Base-by-base conservation (phyloP, 805 yeast species). In the Kuraishia capsulata region DNA sequence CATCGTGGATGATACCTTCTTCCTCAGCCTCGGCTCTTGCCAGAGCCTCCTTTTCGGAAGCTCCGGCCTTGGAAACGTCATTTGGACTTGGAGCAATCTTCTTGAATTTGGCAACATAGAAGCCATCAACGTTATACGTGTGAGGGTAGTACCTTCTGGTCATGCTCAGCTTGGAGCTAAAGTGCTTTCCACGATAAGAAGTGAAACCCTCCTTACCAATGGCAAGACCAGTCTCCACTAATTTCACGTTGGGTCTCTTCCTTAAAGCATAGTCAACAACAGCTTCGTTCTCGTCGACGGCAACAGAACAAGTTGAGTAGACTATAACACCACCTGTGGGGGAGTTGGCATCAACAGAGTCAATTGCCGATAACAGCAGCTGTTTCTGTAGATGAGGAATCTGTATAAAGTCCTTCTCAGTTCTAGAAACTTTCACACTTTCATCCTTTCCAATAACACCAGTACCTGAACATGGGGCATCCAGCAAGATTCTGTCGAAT, bases 401-500 rank as follows among this genome's bases (percentile, higher is more conserved):
- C 62, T 90, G 95, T 50, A 90, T 81, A 63, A 90, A 92, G 62
- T 92, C 99, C 62, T 88, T 88, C 57, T 88, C 97, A 17, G 95
- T 88, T 69, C 97, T 81, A 45, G 83, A 81, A 11, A 84, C 81
- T 63, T 92, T 92, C 44, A 92, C 97, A 39, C 86, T 79, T 56
- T 87, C 95, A 65, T 92, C 98, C 66, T 92, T 92, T 43, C 96
- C 92, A 56, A 92, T 92, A 50, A 92, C 98, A 65, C 99, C 99
- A 3, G 98, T 90, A 67, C 99, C 99, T 5, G 98, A 88, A 65
- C 99, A 92, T 48, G 99, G 99, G 25, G 99, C 98, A 71, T 92
- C 99, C 50, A 92, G 69, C 46, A 92, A 66, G 30, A 92, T 79
- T 62, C 98, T 78, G 60, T 92, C 97, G 52, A 92, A 92, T 0